Base-by-base conservation (phyloP, 1,284 basidiomycete genomes). In the Heliocybe sulcata region DNA sequence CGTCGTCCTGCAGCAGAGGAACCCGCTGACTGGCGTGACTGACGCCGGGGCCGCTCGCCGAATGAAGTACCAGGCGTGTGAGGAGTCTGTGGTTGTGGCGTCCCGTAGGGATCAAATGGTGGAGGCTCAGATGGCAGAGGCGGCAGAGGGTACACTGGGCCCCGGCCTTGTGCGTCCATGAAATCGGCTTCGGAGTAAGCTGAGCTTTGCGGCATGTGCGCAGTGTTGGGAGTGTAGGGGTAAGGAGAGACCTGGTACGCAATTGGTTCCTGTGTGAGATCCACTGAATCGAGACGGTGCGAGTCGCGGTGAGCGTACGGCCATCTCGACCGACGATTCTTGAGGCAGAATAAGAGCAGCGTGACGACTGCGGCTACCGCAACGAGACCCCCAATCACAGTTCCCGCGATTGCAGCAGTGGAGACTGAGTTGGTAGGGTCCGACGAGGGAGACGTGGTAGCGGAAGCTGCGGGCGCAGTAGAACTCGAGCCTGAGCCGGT, bases 371-470 rank as follows among this genome's bases (percentile, higher is more conserved):
- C 69, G 26, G 77, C 73, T 14, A 84, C 61, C 56, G 79, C 80
- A 26, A 84, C 62, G 25, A 85, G 59, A 27, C 69, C 76, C 25
- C 81, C 85, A n/a, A 81, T 71, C n/a, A 81, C 78, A 20, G 74
- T 77, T 22, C 81, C 83, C 8, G 75, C 79, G 49, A 87, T 77
- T 27, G 77, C 74, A 20, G 74, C 78, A 1, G 72, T 70, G 9
- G 79, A 69, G 42, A 71, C 60, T 16, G 68, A 64, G 35, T 20
- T 47, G 38, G 49, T 55, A 48, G 25, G 51, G 23, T 19, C 12
- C 19, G 25, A n/a, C 8, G 51, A 20, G 33, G 2, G 29, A 45
- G 25, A n/a, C n/a, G n/a, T 35, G 29, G 50, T 38, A 49, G 59
- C 12, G 9, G 54, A 54, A 23, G 47, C 49, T 1, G 64, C 54